Percentiles rank a stretch among this genome's conserved stretches.
phyloP scores from a whole-genome alignment of 2,329 filamentous ascomycete species.

The Fusarium sp. region DNA sequence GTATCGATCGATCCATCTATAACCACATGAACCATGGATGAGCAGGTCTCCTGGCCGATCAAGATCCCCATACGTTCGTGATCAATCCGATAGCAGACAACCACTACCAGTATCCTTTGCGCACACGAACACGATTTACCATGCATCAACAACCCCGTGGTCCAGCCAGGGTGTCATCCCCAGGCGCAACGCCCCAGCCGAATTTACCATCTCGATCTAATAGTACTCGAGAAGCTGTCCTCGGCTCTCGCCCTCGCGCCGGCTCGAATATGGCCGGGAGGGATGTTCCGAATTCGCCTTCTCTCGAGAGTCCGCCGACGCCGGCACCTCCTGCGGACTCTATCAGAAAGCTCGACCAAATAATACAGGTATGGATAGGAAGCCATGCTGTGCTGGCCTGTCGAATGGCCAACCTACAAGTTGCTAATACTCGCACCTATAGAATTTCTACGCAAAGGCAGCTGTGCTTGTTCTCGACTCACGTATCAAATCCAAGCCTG shows the following conservation, averaged over 20 bases:
- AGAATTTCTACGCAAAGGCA: conserved; percentile 94
- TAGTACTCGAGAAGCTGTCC: conserved; percentile 74
- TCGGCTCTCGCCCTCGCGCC: conserved; percentile 57
- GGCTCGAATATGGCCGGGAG: conserved; percentile 58
- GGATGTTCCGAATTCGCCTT: conserved; percentile 61
- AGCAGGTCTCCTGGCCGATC: conserved; percentile 51
- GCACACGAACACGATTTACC: conserved; percentile 30
- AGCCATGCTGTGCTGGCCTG: not conserved
- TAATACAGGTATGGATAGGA: conserved; percentile 77
- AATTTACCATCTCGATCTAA: conserved; percentile 76
- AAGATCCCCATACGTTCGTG: conserved; percentile 50
- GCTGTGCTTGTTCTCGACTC: conserved; percentile 87
- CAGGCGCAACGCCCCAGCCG: conserved; percentile 77
- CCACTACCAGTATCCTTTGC: conserved; percentile 10
- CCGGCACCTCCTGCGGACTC: conserved; percentile 72
- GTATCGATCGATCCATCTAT: conserved; percentile 17
- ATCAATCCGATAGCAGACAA: conserved; percentile 39
- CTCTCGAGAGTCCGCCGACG: conserved; percentile 58
- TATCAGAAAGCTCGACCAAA: conserved; percentile 87
- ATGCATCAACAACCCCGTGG: conserved; percentile 95
- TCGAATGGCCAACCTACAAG: not conserved
- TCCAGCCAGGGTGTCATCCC: conserved; percentile 77
- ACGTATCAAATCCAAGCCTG: conserved; percentile 75
- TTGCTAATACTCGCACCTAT: conserved; percentile 32
- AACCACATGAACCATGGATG: conserved; percentile 52